phyloP scores from a whole-genome alignment of 495 filamentous ascomycete species.

The Aeminium ludgeri region DNA sequence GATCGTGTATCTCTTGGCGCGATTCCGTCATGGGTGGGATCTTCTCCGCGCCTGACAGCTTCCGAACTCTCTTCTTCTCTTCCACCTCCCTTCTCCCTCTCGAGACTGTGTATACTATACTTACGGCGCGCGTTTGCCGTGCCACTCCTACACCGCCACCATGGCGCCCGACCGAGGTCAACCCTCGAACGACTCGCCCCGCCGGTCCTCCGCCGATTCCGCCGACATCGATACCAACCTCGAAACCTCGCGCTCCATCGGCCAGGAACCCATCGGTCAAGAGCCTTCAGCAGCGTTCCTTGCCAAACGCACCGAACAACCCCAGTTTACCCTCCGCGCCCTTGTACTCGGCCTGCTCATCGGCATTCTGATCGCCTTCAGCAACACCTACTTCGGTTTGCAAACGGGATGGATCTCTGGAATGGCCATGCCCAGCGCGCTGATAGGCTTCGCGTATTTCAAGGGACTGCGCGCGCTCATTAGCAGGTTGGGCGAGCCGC shows the following conservation, averaged over 20 bases:
- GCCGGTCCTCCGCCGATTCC: background rate
- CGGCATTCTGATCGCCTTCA: constrained; percentile 80
- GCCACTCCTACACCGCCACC: background rate
- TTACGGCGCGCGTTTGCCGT: no score
- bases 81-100: background rate
- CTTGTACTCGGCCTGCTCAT: constrained; percentile 66
- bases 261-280: constrained; percentile 11
- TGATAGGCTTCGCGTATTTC: constrained; percentile 96
- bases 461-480: constrained; percentile 40
- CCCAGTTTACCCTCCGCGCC: constrained; percentile 70
- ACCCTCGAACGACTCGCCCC: background rate
- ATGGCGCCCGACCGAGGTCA: constrained; percentile 11
- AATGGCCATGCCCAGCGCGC: constrained; percentile 81
- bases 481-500: constrained; percentile 35
- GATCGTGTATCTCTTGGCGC: no score
- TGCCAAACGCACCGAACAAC: constrained; percentile 19
- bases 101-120: no score
- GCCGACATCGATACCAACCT: constrained; percentile 2
- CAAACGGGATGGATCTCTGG: constrained; percentile 86
- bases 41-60: no score
- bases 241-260: constrained; percentile 5
- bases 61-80: no score
- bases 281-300: constrained; percentile 10
- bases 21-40: background rate
- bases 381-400: constrained; percentile 93